Base-by-base conservation (phyloP, 768 basidiomycete genomes). In the Tricholoma furcatifolium region DNA sequence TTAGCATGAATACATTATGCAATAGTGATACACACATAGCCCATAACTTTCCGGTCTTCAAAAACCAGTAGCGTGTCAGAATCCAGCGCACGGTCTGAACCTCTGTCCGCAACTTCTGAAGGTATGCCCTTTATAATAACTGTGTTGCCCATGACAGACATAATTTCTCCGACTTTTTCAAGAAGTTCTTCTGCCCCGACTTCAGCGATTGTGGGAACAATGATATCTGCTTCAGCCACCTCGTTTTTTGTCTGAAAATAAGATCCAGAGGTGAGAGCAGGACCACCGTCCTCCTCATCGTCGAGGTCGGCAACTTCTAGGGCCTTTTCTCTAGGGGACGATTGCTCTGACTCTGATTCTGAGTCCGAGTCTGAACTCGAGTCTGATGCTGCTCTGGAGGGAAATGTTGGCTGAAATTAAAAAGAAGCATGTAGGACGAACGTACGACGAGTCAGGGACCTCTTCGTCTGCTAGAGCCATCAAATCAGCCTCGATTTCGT, bases 11-110 rank as follows among this genome's bases (percentile, higher is more conserved):
- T 20, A 36, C 43, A 32, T 17, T 17, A 51, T 32, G 31, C 35
- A 27, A 23, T 32, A 18, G 38, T 30, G 77, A 86, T 70, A 77
- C 88, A 71, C 70, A 96, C 94, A 68, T 88, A 86, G 41, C 96
- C 96, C 62, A 98, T 66, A n/a, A 96, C 92, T 57, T 82, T 85
- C 46, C 92, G 76, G 67, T 98, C 93, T 18, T 86, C 84, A 64
- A 93, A 93, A 36, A 96, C 93, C 34, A 98, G 81, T 18, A 98
- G 71, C 23, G 93, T 95, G 27, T 95, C 96, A 41, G 84, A 86
- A 67, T 98, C 95, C 38, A 98, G 76, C 36, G 90, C 83, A 31
- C 75, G 76, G 56, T 83, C 81, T 47, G 79, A 81, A 2, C 77
- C 76, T 45, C 77, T 71, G 51, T 71, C 73, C 5, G 70, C 61